These are phyloP conservation scores for Beauveria varroae DNA, from an alignment of 2,329 filamentous ascomycete species.

Conservation along the genomic window DNA sequence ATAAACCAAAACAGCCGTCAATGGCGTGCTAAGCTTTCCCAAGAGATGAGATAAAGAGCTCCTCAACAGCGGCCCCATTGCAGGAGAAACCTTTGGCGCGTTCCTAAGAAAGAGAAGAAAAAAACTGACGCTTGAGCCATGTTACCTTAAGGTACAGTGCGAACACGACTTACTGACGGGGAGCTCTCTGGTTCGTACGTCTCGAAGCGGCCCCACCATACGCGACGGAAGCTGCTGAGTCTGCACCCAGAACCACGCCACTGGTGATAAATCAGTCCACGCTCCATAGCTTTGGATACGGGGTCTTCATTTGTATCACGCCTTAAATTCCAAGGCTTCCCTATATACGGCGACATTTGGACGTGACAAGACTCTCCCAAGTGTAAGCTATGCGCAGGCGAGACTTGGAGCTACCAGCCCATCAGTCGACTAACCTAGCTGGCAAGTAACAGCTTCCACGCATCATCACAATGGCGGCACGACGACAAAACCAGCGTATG, in stretches of 20 bases:
- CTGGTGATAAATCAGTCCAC: slow-evolving; percentile 9
- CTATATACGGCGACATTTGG: background rate
- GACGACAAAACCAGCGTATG: slow-evolving; percentile 23
- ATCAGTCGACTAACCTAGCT: background rate
- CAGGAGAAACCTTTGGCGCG: background rate
- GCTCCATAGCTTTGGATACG: background rate
- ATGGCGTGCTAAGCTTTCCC: background rate
- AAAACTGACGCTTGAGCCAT: background rate
- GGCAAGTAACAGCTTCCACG: background rate
- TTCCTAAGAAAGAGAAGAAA: background rate
- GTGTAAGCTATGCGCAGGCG: background rate
- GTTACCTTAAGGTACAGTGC: background rate
- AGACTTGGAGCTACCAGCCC: background rate
- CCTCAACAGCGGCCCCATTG: background rate
- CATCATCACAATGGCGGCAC: slow-evolving; percentile 22
- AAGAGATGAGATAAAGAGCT: background rate
- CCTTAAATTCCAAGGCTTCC: background rate
- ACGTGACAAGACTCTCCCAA: background rate
- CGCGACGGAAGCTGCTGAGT: slow-evolving; percentile 6
- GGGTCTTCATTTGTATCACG: background rate
- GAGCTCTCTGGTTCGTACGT: background rate
- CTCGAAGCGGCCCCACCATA: background rate
- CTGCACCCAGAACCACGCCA: slow-evolving; percentile 6
- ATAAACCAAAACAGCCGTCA: background rate
- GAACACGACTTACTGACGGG: background rate